Conservation (phyloP, 192 early-diverging fungal species). For the Backusella liffmaniae region DNA sequence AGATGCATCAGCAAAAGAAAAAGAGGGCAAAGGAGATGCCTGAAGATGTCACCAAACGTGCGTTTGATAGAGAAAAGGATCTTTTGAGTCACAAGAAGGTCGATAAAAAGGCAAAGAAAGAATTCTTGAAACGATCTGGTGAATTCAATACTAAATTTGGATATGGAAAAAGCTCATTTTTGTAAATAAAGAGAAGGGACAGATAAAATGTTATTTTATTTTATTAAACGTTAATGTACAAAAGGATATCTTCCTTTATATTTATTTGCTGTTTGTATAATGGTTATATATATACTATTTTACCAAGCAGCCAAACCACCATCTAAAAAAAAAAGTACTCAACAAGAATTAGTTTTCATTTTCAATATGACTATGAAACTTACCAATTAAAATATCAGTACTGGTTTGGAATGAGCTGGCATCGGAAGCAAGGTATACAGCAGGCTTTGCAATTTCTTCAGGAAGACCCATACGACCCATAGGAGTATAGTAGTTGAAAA, state of each 20-base stretch:
- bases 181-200: constrained; percentile 5
- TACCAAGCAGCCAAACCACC: constrained; percentile 4
- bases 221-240: not conserved
- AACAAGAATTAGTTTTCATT: not conserved
- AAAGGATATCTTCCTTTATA: not conserved
- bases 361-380: not conserved
- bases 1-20: constrained; percentile 32
- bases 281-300: not conserved
- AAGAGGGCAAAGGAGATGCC: not conserved
- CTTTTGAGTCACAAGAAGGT: constrained; percentile 15
- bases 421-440: constrained; percentile 27
- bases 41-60: constrained; percentile 31
- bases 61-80: constrained; percentile 38
- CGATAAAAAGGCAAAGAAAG: constrained; percentile 27
- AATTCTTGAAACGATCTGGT: constrained; percentile 28
- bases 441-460: constrained; percentile 13
- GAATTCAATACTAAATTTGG: constrained; percentile 26
- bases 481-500: constrained; percentile 22
- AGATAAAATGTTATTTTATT: not conserved
- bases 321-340: not conserved
- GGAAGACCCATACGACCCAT: constrained; percentile 27
- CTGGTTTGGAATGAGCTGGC: constrained; percentile 27
- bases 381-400: constrained; percentile 18
- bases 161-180: constrained; percentile 22
- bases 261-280: not conserved